phyloP scores from a whole-genome alignment of 108 stramenopile species.

The Phaeodactylum tricornutum region DNA sequence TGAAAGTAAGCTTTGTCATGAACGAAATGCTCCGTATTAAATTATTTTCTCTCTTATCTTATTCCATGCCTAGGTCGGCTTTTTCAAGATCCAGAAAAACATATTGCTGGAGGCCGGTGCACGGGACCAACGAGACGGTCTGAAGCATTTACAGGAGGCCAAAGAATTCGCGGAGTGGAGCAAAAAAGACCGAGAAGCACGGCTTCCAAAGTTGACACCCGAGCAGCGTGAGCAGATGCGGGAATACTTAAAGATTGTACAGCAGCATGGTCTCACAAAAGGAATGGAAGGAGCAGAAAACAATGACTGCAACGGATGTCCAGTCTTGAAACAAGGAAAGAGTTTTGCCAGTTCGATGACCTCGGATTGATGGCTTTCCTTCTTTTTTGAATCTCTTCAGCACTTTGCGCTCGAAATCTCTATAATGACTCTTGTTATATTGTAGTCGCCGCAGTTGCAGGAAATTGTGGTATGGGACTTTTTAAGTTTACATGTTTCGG shows the following conservation, averaged over 20 bases:
- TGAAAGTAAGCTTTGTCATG: too few relatives aligned
- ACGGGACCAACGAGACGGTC: constrained; percentile 22
- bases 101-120: constrained; percentile 34
- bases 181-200: constrained; percentile 25
- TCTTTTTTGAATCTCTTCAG: too few relatives aligned
- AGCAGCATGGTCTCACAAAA: constrained; percentile 7
- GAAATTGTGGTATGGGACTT: too few relatives aligned
- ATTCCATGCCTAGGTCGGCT: constrained; percentile 25
- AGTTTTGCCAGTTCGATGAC: too few relatives aligned
- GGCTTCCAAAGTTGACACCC: constrained; percentile 27
- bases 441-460: too few relatives aligned
- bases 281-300: background rate
- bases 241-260: constrained; percentile 33
- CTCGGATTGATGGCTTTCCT: too few relatives aligned
- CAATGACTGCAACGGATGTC: constrained; percentile 2
- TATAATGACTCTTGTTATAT: too few relatives aligned
- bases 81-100: constrained; percentile 38
- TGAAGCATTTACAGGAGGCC: constrained; percentile 27
- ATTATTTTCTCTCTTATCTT: too few relatives aligned
- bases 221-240: constrained; percentile 44
- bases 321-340: too few relatives aligned
- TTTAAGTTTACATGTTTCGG: too few relatives aligned
- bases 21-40: too few relatives aligned
- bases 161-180: constrained; percentile 20
- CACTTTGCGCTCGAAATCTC: too few relatives aligned